A percentile compares a stretch with the other conserved stretches of the same genome.
These are phyloP conservation scores for Hyphopichia khmerensis DNA, from an alignment of 1,139 yeast genomes.

Conservation along the genomic window DNA sequence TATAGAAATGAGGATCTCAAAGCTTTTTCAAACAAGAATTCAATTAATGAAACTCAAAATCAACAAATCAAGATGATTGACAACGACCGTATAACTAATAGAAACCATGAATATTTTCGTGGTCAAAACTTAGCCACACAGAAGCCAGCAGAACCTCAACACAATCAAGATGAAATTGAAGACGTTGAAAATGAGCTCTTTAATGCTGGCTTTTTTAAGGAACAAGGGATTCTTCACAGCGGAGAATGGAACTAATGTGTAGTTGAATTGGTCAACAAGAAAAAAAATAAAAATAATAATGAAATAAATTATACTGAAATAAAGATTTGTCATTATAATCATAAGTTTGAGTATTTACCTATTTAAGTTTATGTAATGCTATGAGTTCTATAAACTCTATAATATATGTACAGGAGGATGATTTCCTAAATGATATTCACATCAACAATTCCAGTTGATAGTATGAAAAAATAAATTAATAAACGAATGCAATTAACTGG, in stretches of 20 bases:
- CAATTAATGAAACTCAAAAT: not conserved
- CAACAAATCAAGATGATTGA: not conserved
- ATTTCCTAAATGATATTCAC: not conserved
- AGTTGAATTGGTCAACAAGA: not conserved
- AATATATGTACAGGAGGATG: not conserved
- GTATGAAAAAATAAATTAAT: too few relatives aligned
- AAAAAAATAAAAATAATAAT: not conserved
- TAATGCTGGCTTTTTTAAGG: not conserved
- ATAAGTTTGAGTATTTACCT: not conserved
- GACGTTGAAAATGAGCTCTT: not conserved
- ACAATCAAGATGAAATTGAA: not conserved
- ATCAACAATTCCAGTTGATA: not conserved
- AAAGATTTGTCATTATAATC: not conserved
- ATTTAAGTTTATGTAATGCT: not conserved
- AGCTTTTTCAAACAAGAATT: not conserved
- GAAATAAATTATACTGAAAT: not conserved
- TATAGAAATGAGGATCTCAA: not conserved
- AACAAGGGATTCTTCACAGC: not conserved
- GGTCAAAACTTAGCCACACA: not conserved
- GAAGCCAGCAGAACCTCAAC: not conserved
- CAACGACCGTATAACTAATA: not conserved
- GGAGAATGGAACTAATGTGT: not conserved
- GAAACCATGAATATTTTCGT: not conserved
- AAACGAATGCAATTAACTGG: not conserved
- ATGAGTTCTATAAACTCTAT: not conserved